These are phyloP conservation scores for Candolleomyces aberdarensis DNA, from an alignment of 768 basidiomycete species.

Conservation along the genomic window DNA sequence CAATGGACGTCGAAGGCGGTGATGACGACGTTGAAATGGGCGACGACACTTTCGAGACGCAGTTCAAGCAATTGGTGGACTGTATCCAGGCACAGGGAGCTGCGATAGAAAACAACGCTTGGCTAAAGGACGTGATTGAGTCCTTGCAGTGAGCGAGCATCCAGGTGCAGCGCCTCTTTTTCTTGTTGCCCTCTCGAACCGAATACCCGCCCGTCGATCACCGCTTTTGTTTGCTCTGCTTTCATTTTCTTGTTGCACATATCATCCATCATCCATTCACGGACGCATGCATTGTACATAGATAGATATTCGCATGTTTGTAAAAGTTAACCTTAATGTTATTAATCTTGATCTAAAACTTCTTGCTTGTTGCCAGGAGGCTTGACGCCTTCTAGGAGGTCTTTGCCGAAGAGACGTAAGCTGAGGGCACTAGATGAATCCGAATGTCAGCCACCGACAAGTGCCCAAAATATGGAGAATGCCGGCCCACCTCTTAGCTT, in stretches of 20 bases:
- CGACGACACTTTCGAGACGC: conserved; percentile 1
- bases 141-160: neutral
- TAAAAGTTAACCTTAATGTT: neutral
- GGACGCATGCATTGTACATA: neutral
- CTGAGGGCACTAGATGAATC: conserved; percentile 68
- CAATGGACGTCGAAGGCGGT: conserved; percentile 34
- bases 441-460: neutral
- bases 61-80: conserved; percentile 9
- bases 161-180: neutral
- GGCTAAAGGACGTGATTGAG: neutral
- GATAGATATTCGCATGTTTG: neutral
- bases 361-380: conserved; percentile 8
- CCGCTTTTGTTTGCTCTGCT: neutral
- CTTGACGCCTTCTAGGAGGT: conserved; percentile 71
- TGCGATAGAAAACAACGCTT: neutral
- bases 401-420: conserved; percentile 77
- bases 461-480: neutral
- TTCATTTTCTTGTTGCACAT: neutral
- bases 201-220: neutral
- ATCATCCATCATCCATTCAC: neutral
- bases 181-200: neutral
- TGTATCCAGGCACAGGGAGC: neutral
- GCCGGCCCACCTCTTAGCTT: conserved; percentile 77
- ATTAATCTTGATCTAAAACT: neutral
- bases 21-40: conserved; percentile 28